Base-by-base conservation (phyloP, 2,329 filamentous ascomycete genomes). In the Aureobasidium zeae region DNA sequence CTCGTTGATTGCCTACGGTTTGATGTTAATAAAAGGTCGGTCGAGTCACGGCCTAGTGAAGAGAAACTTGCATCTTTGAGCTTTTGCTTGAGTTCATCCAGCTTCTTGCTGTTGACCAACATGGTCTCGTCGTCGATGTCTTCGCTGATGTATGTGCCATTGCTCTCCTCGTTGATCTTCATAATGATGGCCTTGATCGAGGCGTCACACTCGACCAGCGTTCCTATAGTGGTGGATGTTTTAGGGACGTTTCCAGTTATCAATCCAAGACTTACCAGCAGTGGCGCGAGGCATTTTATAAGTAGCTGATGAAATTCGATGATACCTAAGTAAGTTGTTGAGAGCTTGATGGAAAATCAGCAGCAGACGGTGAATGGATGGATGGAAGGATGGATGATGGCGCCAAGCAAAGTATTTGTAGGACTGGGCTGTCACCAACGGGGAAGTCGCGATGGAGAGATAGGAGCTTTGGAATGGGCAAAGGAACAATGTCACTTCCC, bases 121-220 rank as follows among this genome's bases (percentile, higher is more conserved):
- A 86, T 69, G 46, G 81, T 79, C 58, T 83, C 75, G 48, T 88
- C 83, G 63, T 88, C 83, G 1, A 88, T 73, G 50, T 87, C 82
- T 55, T 87, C 82, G 49, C 87, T 83, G 57, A 89, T 83, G 60
- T 78, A 85, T 51, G 81, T 77, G 62, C 87, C 78, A 52, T 73
- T 72, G 46, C 65, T 57, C 46, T 76, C 69, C 54, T 69, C 74
- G 63, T 89, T 81, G 53, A 89, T 83, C 56, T 79, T 83, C 53
- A 84, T 70, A 56, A 89, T 81, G 68, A 88, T 86, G 50, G 84
- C 83, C 64, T 87, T 88, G 72, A 89, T 87, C 32, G 82, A 85
- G n/a, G 84, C 81, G 59, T 89, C 84, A 64, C 82, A 86, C 63
- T 86, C 77, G 63, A 89, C 78, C 51, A 89, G 73, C 20, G 85